Conservation (phyloP, 257 asterid genomes). For the Ligustrum vulgare region DNA sequence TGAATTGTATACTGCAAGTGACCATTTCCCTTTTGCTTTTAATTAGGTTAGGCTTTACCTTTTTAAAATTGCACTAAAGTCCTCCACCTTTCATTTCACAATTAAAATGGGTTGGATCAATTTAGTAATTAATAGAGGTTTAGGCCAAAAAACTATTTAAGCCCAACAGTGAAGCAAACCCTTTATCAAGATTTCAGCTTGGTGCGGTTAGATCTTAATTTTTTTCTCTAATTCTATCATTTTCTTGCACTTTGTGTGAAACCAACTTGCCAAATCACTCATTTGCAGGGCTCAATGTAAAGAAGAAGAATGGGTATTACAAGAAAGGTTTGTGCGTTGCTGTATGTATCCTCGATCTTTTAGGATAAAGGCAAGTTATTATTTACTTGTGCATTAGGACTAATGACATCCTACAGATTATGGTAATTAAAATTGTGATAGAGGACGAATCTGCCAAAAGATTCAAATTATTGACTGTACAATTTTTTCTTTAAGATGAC, state of each 20-base stretch:
- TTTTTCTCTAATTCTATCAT: background rate
- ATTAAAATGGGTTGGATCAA: no score
- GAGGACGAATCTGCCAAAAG: background rate
- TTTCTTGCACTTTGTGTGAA: constrained; percentile 16
- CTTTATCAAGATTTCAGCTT: constrained; percentile 37
- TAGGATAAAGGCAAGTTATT: constrained; percentile 73
- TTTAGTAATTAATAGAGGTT: no score
- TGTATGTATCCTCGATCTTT: constrained; percentile 62
- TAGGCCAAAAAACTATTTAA: no score
- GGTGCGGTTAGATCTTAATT: constrained; percentile 45
- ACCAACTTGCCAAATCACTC: constrained; percentile 14
- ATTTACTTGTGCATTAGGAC: constrained; percentile 1
- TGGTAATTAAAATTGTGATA: constrained; percentile 7
- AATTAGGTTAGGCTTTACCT: no score
- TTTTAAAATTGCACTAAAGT: no score
- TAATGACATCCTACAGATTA: background rate
- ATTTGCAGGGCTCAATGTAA: constrained; percentile 38
- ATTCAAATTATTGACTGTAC: background rate
- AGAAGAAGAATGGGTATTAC: constrained; percentile 22
- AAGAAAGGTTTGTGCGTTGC: constrained; percentile 26
- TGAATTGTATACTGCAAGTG: no score
- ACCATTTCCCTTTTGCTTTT: no score
- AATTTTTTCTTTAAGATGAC: constrained; percentile 6
- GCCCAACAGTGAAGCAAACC: constrained; percentile 27
- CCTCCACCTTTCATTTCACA: no score